Base-by-base conservation (phyloP, 805 yeast species). In the Ogataea philodendri region DNA sequence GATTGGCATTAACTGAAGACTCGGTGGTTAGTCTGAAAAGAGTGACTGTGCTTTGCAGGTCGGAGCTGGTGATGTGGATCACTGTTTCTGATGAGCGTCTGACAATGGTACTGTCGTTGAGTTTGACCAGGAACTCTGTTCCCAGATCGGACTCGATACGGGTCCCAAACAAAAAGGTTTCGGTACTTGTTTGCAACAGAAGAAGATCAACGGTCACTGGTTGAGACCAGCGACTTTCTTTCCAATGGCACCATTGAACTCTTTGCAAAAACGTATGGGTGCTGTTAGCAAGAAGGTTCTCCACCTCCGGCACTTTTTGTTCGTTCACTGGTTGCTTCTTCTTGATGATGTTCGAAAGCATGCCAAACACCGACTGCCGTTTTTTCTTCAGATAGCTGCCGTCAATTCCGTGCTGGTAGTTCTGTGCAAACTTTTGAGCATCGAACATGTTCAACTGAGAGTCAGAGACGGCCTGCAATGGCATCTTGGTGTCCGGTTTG, bases 171-270 rank as follows among this genome's bases (percentile, higher is more conserved):
- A 52, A 13, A 18, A 32, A 48, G 7, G 28, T 27, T 6, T 35
- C 46, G 7, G 32, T 28, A 8, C 31, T 39, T 4, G 49, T 32
- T 15, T 44, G 46, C 9, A 54, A 26, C 15, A 54, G 38, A 28
- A 44, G 46, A 28, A 51, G 18, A 11, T 43, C 42, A 10, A 48
- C 47, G 7, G 15, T 22, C 3, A 32, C 24, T 5, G 39, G 27
- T 10, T 41, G 45, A 2, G 55, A 31, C 66, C 67, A 62, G n/a
- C 37, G 36, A n/a, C 42, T 30, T 9, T 27, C 27, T 9, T 11
- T 23, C 65, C 65, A 60, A 26, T 35, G 39, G 5, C 59, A 54
- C 20, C 51, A 38, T 26, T 48, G 48, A 2, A 56, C 53, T 14
- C 44, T 40, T 28, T 54, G 53, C 16, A 49, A 31, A 15, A 41